Conservation (phyloP, 2,329 filamentous ascomycete genomes). For the Nannizziopsis barbatae region DNA sequence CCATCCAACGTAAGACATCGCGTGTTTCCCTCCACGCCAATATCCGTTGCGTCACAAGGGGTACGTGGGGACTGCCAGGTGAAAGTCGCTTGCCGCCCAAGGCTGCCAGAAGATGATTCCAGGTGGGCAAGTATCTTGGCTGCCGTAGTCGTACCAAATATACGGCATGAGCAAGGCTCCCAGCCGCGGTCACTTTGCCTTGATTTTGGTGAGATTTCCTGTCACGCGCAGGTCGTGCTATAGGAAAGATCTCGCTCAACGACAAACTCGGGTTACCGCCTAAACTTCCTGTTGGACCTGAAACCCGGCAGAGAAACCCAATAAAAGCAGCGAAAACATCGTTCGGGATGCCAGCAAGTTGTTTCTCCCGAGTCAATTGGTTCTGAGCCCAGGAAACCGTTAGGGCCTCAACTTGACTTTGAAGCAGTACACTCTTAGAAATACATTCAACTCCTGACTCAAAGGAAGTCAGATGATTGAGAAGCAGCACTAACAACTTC, state of each 20-base stretch:
- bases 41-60: constrained; percentile 22
- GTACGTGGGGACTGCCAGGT: neutral
- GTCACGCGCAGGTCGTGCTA: neutral
- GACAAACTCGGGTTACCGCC: neutral
- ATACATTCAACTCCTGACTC: constrained; percentile 36
- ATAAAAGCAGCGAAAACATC: constrained; percentile 38
- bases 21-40: constrained; percentile 31
- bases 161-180: constrained; percentile 29
- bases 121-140: constrained; percentile 25
- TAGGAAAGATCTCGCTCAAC: constrained; percentile 2
- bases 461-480: constrained; percentile 35
- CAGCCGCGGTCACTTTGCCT: constrained; percentile 9
- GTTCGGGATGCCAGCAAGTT: constrained; percentile 25
- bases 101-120: constrained; percentile 27
- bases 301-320: constrained; percentile 30
- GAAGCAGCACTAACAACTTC: constrained; percentile 40
- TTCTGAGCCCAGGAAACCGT: neutral
- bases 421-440: constrained; percentile 25
- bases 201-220: neutral
- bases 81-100: constrained; percentile 17
- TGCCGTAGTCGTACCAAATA: constrained; percentile 25
- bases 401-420: constrained; percentile 20
- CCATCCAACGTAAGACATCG: constrained; percentile 28
- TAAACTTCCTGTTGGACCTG: neutral
- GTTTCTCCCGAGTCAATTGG: constrained; percentile 7